Conservation (phyloP, 371 early-diverging fungal species). For the Vairimorpha ceranae region DNA sequence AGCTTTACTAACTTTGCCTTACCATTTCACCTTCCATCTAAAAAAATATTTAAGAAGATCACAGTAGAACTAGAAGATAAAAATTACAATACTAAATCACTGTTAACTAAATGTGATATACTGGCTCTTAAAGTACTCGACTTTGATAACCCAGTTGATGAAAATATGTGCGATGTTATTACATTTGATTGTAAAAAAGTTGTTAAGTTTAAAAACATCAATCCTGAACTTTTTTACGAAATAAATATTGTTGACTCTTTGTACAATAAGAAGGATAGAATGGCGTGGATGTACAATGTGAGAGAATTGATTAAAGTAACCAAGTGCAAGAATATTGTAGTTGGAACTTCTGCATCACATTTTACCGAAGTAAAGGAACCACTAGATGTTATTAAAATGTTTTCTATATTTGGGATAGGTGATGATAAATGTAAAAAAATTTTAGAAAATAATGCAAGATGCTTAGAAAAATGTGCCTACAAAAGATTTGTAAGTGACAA, state of each 20-base stretch:
- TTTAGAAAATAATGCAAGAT: slow-evolving; percentile 14
- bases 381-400: slow-evolving; percentile 18
- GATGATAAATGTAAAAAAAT: slow-evolving; percentile 3
- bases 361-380: slow-evolving; percentile 24
- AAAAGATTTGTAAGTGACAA: slow-evolving; percentile 26
- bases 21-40: background rate
- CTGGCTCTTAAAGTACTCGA: background rate
- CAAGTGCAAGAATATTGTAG: slow-evolving; percentile 34
- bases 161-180: slow-evolving; percentile 29
- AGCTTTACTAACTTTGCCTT: background rate
- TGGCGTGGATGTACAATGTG: slow-evolving; percentile 34
- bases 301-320: slow-evolving; percentile 21
- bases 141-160: slow-evolving; percentile 3
- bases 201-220: slow-evolving; percentile 20
- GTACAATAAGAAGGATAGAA: slow-evolving; percentile 8
- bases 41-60: background rate
- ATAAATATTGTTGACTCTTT: slow-evolving; percentile 13
- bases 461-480: slow-evolving; percentile 23
- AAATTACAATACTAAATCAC: background rate
- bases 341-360: slow-evolving; percentile 20
- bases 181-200: slow-evolving; percentile 18
- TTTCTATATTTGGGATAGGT: slow-evolving; percentile 11
- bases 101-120: background rate
- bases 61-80: background rate
- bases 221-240: slow-evolving; percentile 35